Percentiles rank a stretch among this genome's conserved stretches.
Conservation (phyloP, 768 basidiomycete genomes). For the Multifurca ochricompacta region DNA sequence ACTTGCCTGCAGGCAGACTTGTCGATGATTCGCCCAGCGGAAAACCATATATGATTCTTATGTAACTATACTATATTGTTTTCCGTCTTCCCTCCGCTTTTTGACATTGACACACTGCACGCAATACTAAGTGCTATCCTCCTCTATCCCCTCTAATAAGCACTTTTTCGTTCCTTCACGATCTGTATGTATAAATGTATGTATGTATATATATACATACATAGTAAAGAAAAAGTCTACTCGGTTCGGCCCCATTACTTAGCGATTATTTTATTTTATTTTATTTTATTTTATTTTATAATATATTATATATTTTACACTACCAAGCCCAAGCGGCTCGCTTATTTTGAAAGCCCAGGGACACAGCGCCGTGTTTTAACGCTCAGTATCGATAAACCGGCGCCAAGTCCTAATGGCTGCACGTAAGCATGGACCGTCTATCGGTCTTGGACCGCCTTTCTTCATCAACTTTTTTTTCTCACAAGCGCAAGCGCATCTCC, state of each 20-base stretch:
- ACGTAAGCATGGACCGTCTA: constrained; percentile 6
- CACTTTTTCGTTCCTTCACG: background rate
- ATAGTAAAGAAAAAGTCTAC: background rate
- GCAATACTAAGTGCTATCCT: constrained; percentile 1
- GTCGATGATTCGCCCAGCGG: constrained; percentile 33
- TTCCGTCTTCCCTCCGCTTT: constrained; percentile 16
- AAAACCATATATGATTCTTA: constrained; percentile 29
- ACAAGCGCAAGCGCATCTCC: constrained; percentile 25
- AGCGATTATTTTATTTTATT: background rate
- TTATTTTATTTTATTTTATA: too few species aligned
- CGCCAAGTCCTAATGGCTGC: background rate
- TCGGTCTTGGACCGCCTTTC: constrained; percentile 17
- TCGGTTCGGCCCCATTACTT: background rate
- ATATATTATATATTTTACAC: too few species aligned
- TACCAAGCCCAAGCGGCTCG: constrained; percentile 4
- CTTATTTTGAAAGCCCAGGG: constrained; percentile 7
- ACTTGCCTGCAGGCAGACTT: constrained; percentile 67
- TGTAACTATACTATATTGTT: constrained; percentile 29
- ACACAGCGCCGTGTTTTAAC: constrained; percentile 8
- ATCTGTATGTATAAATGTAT: background rate
- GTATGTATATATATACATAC: too few species aligned
- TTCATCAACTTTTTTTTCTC: constrained; percentile 1
- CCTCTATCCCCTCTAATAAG: constrained; percentile 1
- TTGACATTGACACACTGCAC: constrained; percentile 12
- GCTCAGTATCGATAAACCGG: constrained; percentile 16